Base-by-base conservation (phyloP, 306 rosid species). In the Ceratonia siliqua region DNA sequence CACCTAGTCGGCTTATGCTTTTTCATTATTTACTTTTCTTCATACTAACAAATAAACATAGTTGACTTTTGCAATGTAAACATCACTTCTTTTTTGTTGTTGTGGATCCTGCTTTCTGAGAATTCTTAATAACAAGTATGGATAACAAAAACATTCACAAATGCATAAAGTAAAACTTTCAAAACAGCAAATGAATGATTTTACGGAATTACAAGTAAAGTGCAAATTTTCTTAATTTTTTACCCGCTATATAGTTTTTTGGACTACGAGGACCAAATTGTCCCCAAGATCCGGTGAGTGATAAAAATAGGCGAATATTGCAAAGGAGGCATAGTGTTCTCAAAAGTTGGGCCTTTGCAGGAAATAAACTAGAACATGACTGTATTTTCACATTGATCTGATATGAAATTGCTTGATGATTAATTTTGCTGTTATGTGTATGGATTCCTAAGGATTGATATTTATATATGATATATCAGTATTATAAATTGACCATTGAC, bases 401-500 rank as follows among this genome's bases (percentile, higher is more conserved):
- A 48, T 48, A 48, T 48, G 10, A 48, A 48, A n/a, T 48, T 48
- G 8, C 54, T 17, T 17, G 2, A 5, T 20, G 22, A 45, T n/a
- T 15, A 15, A 15, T 14, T 4, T 15, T 28, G 8, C 45, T 11
- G 45, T 1, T 11, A 41, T 1, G 45, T 13, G 20, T 3, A 15
- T 0, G 20, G 20, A 14, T 45, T 45, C 52, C 20, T 8, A 45
- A 45, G 20, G 17, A 45, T 45, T 45, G 20, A 45, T 15, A 4
- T 43, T 38, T 11, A 43, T 13, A 13, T 1, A 42, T 12, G n/a
- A 66, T 22, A 58, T 39, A 27, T 64, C 27, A 59, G 55, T 39
- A 68, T 69, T n/a, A 81, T 62, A 69, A 81, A 75, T 52, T 52
- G 80, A 68, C 77, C 61, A 15, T 28, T 67, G 83, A 74, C 43